Evolutionary conservation across 2,329 filamentous ascomycete genomes (phyloP).

Genomic region (Drechslerella coelobrocha): DNA sequence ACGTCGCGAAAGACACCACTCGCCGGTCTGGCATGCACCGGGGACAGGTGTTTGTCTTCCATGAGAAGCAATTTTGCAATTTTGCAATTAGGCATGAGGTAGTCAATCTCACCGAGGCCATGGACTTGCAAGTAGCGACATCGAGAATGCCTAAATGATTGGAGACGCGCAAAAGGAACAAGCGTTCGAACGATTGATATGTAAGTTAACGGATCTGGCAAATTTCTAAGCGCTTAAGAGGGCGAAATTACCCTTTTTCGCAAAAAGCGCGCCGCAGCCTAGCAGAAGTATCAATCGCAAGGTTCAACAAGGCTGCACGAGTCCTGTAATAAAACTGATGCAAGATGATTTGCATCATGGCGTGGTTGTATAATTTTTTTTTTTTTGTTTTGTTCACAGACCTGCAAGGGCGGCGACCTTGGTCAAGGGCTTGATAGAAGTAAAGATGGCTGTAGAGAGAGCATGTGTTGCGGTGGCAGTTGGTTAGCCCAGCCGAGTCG

Average conservation of each 20-base stretch:
- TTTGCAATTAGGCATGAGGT: background rate
- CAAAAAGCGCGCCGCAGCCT: constrained; percentile 53
- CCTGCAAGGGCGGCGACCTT: constrained; percentile 54
- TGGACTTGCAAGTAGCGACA: constrained; percentile 53
- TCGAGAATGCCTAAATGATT: constrained; percentile 52
- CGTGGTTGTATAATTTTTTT: background rate
- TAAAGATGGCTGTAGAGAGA: constrained; percentile 52
- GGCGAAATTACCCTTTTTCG: constrained; percentile 52
- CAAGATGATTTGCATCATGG: constrained; percentile 33
- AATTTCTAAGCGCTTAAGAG: constrained; percentile 25
- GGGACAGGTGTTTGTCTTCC: no score
- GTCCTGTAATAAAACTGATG: constrained; percentile 3
- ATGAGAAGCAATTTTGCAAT: background rate
- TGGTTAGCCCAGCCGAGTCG: background rate
- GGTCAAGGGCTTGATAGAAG: constrained; percentile 54
- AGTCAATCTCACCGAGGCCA: constrained; percentile 53
- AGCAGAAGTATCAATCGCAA: constrained; percentile 22
- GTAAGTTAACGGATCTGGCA: constrained; percentile 24
- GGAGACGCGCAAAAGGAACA: background rate
- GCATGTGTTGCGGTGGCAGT: constrained; percentile 30
- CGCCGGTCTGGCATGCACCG: no score
- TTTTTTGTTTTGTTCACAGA: constrained; percentile 22
- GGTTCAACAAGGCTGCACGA: constrained; percentile 26
- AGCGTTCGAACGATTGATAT: constrained; percentile 36
- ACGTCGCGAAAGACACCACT: no score